These are phyloP conservation scores for Melastoma candidum DNA, from an alignment of 441 rosid genomes.

Conservation along the genomic window DNA sequence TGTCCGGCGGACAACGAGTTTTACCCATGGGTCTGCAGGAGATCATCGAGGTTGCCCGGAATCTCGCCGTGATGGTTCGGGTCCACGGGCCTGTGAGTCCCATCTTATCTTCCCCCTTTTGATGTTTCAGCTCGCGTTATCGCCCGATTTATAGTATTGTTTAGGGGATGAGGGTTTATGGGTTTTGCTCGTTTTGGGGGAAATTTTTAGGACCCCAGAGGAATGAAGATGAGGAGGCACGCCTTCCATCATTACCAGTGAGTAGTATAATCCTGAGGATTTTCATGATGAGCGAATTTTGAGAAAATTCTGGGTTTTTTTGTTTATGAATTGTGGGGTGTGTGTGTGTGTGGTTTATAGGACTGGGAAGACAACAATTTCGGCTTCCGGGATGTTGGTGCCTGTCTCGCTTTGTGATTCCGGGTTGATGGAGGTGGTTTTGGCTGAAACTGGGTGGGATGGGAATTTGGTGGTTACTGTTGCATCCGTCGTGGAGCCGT, in stretches of 20 bases:
- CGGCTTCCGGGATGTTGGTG: conserved; percentile 82
- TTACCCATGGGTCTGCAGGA: conserved; percentile 46
- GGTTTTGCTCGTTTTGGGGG: neutral
- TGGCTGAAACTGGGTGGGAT: conserved; percentile 20
- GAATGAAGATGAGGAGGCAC: conserved; percentile 80
- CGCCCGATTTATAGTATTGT: neutral
- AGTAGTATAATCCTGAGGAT: conserved; percentile 12
- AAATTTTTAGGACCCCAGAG: conserved; percentile 64
- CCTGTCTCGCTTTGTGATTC: conserved; percentile 31
- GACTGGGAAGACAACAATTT: conserved; percentile 73
- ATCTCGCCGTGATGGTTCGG: conserved; percentile 67
- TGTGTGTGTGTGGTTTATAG: conserved; percentile 25
- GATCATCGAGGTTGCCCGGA: conserved; percentile 37
- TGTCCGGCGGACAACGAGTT: neutral
- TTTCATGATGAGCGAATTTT: too few species aligned
- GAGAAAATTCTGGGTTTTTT: neutral
- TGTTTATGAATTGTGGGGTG: neutral
- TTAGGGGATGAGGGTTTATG: neutral
- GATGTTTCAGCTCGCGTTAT: neutral
- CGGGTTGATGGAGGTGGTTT: conserved; percentile 27
- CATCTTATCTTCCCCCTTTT: neutral
- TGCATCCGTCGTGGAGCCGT: conserved; percentile 85
- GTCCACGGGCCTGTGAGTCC: conserved; percentile 69
- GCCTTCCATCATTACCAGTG: conserved; percentile 86
- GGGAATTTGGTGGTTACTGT: conserved; percentile 57